phyloP scores from a whole-genome alignment of 1,284 basidiomycete species.

The Kalmanozyma brasiliensis region DNA sequence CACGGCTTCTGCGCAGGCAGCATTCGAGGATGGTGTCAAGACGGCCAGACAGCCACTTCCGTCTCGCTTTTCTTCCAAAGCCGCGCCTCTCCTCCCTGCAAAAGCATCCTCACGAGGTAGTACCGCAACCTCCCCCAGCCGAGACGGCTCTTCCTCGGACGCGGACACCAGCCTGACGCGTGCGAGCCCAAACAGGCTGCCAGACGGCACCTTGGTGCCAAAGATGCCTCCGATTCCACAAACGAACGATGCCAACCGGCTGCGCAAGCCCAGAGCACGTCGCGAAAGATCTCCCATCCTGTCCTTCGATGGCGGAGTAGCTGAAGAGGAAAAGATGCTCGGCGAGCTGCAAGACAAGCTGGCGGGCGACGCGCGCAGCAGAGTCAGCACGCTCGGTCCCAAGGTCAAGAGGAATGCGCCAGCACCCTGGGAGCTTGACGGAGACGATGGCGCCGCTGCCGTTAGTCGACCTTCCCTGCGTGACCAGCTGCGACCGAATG shows the following conservation, averaged over 20 bases:
- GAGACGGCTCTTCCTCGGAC: constrained; percentile 8
- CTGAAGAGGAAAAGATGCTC: constrained; percentile 52
- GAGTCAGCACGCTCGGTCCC: constrained; percentile 55
- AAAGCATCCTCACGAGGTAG: constrained; percentile 39
- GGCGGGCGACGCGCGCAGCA: constrained; percentile 24
- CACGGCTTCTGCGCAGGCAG: background rate
- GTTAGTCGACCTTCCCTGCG: constrained; percentile 34
- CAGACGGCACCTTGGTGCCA: constrained; percentile 48
- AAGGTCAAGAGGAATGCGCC: constrained; percentile 62
- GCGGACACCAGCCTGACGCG: constrained; percentile 2
- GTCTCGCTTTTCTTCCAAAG: constrained; percentile 21
- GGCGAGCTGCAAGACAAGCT: constrained; percentile 29
- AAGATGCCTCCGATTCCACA: constrained; percentile 55
- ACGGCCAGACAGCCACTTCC: constrained; percentile 9
- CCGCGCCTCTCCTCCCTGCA: constrained; percentile 23
- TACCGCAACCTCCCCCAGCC: constrained; percentile 16
- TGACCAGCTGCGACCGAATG: constrained; percentile 29
- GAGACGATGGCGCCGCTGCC: constrained; percentile 28
- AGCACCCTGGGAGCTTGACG: constrained; percentile 59
- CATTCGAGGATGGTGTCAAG: background rate
- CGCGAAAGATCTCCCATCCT: constrained; percentile 54
- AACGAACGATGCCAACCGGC: constrained; percentile 15
- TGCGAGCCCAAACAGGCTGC: constrained; percentile 15
- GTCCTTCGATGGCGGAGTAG: constrained; percentile 52
- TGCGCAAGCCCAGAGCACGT: constrained; percentile 24